Evolutionary conservation across 768 basidiomycete genomes (phyloP), one percentile per base, ranked within the genome.

Genomic region (Lyophyllum semitale): DNA sequence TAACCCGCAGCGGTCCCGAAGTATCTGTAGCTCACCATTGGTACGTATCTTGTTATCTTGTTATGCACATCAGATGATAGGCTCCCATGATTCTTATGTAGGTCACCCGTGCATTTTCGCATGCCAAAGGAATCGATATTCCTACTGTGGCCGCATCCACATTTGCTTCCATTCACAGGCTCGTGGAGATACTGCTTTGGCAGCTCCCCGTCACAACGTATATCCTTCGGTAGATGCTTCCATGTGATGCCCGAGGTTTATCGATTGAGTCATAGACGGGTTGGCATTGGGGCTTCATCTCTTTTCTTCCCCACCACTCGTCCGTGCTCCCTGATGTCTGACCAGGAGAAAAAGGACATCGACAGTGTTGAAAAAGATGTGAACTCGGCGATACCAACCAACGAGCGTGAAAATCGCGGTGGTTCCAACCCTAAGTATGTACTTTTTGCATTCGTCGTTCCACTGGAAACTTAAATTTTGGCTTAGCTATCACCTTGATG

Each of bases 401-500:
- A 6, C 27, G 8, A 40, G n/a, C n/a, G 9, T 22, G 22, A 26
- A 17, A 29, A 29, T 5, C 48, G 8, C 20, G 4, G 1, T 20
- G 22, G 25, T 2, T 51, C 50, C 17, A 51, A 42, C 32, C 51
- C 41, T 12, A 20, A 11, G 51, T 53, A 18, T n/a, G 51, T 25
- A 18, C 33, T 11, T 11, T 17, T 37, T 1, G 6, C 20, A 18
- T n/a, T 26, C 23, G 8, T 53, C 4, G 9, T 8, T 8, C 5
- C 23, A 15, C 32, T 9, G 17, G 30, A 23, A 41, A 8, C 26
- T 23, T 1, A 13, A 33, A 1, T 35, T 23, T 8, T 9, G n/a
- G 2, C 20, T 8, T 8, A 37, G 59, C 51, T 74, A 75, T 67
- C 73, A 77, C 41, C 81, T 88, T 56, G 82, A 86, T 59, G 77